phyloP scores from a whole-genome alignment of 2,329 filamentous ascomycete genomes.

The Sarocladium oryzae region DNA sequence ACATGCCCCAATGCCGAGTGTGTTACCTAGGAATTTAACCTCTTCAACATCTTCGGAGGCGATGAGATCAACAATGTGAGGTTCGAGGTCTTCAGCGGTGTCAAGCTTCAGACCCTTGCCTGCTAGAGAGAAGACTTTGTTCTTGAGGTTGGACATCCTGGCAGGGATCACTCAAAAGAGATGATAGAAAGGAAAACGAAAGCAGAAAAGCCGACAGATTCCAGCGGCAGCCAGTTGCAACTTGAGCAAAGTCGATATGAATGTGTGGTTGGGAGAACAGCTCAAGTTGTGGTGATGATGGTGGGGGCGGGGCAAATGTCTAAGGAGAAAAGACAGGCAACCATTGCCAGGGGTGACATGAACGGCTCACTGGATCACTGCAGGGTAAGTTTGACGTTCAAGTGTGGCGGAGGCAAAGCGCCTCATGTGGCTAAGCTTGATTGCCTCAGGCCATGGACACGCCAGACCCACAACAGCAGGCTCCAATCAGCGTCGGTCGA shows the following conservation, averaged over 20 bases:
- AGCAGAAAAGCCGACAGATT: slow-evolving; percentile 38
- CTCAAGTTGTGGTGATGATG: slow-evolving; percentile 13
- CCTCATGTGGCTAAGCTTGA: slow-evolving; percentile 18
- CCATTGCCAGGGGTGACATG: slow-evolving; percentile 4
- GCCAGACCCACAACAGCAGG: slow-evolving; percentile 2
- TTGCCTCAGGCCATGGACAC: slow-evolving; percentile 24
- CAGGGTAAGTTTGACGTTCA: neutral
- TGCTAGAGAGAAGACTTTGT: slow-evolving; percentile 80
- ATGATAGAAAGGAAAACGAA: slow-evolving; percentile 8
- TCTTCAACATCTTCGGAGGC: slow-evolving; percentile 73
- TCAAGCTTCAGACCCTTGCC: slow-evolving; percentile 90
- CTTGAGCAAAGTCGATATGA: neutral
- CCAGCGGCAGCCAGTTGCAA: neutral
- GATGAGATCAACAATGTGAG: slow-evolving; percentile 70
- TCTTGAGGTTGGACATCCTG: slow-evolving; percentile 4
- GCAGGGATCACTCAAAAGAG: slow-evolving; percentile 4
- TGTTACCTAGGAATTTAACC: slow-evolving; percentile 83
- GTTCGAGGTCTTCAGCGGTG: slow-evolving; percentile 77
- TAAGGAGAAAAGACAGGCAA: slow-evolving; percentile 3
- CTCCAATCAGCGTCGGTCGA: slow-evolving; percentile 33
- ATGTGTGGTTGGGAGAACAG: neutral
- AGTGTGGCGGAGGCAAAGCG: neutral
- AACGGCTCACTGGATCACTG: neutral
- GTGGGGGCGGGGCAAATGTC: slow-evolving; percentile 24
- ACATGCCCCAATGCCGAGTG: slow-evolving; percentile 81